phyloP scores from a whole-genome alignment of 2,329 filamentous ascomycete genomes.

The Sporothrix inflata region DNA sequence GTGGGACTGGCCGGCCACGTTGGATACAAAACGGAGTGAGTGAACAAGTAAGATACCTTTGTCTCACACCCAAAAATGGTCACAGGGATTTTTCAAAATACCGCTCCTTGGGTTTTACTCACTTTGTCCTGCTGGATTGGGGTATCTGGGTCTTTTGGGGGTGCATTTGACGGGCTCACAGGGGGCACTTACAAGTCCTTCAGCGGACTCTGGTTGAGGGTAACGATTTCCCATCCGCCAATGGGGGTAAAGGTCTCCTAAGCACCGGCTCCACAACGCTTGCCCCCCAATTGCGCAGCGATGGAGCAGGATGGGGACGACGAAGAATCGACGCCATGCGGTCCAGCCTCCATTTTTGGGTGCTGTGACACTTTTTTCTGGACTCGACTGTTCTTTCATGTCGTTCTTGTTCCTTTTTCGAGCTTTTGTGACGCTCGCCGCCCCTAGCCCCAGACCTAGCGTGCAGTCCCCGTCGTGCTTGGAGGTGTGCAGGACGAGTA shows the following conservation, averaged over 20 bases:
- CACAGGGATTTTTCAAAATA: conserved; percentile 12
- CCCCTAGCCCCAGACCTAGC: neutral
- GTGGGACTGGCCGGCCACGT: neutral
- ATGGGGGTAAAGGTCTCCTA: conserved; percentile 24
- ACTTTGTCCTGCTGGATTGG: neutral
- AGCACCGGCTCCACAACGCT: neutral
- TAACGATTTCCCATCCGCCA: conserved; percentile 25
- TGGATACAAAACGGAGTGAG: neutral
- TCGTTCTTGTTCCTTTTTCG: neutral
- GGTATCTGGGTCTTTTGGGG: neutral
- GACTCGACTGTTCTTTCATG: neutral
- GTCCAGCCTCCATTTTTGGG: conserved; percentile 16
- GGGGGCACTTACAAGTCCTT: conserved; percentile 4
- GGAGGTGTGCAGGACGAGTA: conserved; percentile 19
- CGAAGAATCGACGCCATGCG: neutral
- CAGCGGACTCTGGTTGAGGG: neutral
- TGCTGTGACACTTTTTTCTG: conserved; percentile 19
- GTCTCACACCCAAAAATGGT: neutral
- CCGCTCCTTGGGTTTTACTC: neutral
- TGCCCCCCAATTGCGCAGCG: neutral
- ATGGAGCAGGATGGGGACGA: neutral
- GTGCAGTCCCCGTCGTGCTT: neutral
- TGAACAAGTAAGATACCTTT: neutral
- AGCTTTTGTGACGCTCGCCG: conserved; percentile 9
- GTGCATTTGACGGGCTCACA: neutral